These are phyloP conservation scores for Trichosphaerium sp. DNA, from an alignment of 78 protist genomes.

Conservation along the genomic window DNA sequence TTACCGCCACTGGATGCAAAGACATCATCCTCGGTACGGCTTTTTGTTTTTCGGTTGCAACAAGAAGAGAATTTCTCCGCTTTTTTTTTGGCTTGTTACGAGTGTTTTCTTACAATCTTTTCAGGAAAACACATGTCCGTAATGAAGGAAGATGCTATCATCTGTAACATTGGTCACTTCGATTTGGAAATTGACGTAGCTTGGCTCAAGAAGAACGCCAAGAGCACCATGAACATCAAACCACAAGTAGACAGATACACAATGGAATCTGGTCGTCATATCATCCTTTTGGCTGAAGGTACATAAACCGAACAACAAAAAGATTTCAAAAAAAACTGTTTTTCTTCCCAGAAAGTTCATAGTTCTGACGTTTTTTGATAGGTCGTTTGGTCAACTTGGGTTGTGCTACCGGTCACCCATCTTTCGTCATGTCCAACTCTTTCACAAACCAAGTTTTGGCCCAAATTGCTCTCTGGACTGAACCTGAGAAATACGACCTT, in stretches of 20 bases:
- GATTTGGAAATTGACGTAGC: conserved; percentile 97
- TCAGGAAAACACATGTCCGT: conserved; percentile 75
- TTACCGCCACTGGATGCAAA: conserved; percentile 96
- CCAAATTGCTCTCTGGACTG: conserved; percentile 90
- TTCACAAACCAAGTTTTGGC: conserved; percentile 98
- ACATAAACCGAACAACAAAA: too few species aligned
- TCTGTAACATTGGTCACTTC: conserved; percentile 99
- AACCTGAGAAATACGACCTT: conserved; percentile 58
- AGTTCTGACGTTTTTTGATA: too few species aligned
- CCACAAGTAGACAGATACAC: conserved; percentile 93
- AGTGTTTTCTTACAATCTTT: too few species aligned
- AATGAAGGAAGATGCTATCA: conserved; percentile 97
- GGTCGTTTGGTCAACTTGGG: conserved; percentile 99
- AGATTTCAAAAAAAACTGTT: too few species aligned
- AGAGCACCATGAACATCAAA: conserved; percentile 82
- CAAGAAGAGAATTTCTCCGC: too few species aligned
- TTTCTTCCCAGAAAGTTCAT: too few species aligned
- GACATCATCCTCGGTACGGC: conserved; percentile 86
- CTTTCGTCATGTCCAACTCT: conserved; percentile 97
- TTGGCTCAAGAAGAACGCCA: conserved; percentile 61
- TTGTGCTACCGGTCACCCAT: conserved; percentile 99
- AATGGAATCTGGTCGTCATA: conserved; percentile 71
- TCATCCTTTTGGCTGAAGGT: conserved; percentile 97
- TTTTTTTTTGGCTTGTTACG: too few species aligned
- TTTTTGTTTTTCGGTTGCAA: too few species aligned